These are phyloP conservation scores for Alternaria ventricosa DNA, from an alignment of 2,329 filamentous ascomycete genomes.

Conservation along the genomic window DNA sequence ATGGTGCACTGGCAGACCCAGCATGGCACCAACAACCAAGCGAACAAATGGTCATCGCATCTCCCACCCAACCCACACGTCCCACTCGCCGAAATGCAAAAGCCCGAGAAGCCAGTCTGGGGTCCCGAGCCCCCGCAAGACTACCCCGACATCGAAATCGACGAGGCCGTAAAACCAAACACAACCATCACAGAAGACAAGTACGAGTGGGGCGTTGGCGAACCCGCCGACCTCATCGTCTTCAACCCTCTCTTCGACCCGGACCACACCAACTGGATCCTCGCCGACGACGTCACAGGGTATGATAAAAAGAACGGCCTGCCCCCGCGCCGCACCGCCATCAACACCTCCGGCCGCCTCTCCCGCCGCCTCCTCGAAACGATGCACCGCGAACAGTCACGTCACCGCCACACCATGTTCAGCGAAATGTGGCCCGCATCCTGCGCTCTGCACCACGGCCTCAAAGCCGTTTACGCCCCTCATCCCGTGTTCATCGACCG, in stretches of 20 bases:
- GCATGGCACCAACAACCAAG: conserved; percentile 56
- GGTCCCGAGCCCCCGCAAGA: conserved; percentile 53
- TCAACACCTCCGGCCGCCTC: conserved; percentile 74
- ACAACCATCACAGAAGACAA: conserved; percentile 61
- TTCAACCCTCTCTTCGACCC: conserved; percentile 80
- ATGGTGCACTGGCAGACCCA: conserved; percentile 69
- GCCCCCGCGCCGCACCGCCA: conserved; percentile 72
- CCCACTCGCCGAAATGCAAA: conserved; percentile 46
- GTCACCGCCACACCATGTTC: conserved; percentile 74
- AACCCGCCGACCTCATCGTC: conserved; percentile 77
- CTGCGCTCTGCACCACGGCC: conserved; percentile 74
- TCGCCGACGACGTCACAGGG: conserved; percentile 72
- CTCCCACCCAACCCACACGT: conserved; percentile 53
- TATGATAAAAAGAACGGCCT: conserved; percentile 63
- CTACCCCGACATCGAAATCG: conserved; percentile 59
- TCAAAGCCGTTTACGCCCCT: conserved; percentile 74
- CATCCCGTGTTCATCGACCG: conserved; percentile 65
- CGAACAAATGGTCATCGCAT: conserved; percentile 52
- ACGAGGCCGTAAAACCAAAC: conserved; percentile 61
- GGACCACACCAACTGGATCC: conserved; percentile 74
- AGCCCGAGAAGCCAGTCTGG: conserved; percentile 57
- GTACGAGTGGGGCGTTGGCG: conserved; percentile 70
- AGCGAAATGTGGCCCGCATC: conserved; percentile 79
- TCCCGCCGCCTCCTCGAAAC: conserved; percentile 69
- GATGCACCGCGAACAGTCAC: conserved; percentile 78